Percentiles rank a stretch among this genome's conserved stretches.
phyloP scores from a whole-genome alignment of 176 grass and related monocot genomes.

The Eremochloa ophiuroides region DNA sequence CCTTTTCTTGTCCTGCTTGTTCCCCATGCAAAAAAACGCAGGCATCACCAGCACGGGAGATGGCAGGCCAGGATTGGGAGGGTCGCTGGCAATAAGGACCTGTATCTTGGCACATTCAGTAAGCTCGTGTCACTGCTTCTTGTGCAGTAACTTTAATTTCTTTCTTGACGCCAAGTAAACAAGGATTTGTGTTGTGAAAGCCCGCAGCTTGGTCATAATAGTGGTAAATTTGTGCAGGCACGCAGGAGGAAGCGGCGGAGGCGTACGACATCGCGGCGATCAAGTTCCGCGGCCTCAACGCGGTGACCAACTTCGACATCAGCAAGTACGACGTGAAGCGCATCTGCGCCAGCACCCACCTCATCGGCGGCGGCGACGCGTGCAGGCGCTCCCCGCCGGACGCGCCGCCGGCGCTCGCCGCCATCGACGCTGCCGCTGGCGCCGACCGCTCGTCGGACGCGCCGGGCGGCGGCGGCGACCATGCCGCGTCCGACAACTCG shows the following conservation, averaged over 20 bases:
- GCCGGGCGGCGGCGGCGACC: background rate
- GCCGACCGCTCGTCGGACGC: background rate
- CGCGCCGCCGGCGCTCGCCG: background rate
- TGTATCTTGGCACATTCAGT: constrained; percentile 97
- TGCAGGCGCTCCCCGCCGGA: constrained; percentile 44
- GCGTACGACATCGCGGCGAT: constrained; percentile 96
- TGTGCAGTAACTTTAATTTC: background rate
- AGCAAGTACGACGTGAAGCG: constrained; percentile 88
- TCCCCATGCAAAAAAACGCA: constrained; percentile 62
- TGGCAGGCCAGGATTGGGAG: constrained; percentile 98
- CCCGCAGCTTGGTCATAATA: too few relatives aligned
- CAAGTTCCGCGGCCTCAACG: constrained; percentile 92
- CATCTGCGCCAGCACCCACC: constrained; percentile 79
- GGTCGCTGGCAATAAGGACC: constrained; percentile 94
- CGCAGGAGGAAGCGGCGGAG: constrained; percentile 96
- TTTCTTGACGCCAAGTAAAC: background rate
- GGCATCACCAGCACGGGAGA: constrained; percentile 96
- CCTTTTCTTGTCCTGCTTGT: constrained; percentile 13
- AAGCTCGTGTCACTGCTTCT: constrained; percentile 41
- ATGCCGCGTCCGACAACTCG: constrained; percentile 33
- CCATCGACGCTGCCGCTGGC: background rate
- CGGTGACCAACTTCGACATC: constrained; percentile 95
- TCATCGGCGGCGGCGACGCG: constrained; percentile 60
- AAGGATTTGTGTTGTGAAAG: too few relatives aligned
- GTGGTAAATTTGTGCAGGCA: constrained; percentile 35